phyloP scores from a whole-genome alignment of 169 alveolate species.

The Plasmodium cynomolgi region DNA sequence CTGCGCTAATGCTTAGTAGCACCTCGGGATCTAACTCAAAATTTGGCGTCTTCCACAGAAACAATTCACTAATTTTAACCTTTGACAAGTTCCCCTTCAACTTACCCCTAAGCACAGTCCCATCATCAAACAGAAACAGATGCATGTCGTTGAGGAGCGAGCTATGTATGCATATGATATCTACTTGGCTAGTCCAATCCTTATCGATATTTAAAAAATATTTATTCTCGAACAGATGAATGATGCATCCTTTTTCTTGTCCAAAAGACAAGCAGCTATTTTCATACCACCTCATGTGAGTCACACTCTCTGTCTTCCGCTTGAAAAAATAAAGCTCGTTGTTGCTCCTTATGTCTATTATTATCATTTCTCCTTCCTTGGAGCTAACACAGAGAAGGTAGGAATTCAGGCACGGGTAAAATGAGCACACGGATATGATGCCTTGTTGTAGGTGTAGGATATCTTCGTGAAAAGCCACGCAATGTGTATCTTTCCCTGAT shows the following conservation, averaged over 20 bases:
- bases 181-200: conserved; percentile 7
- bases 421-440: conserved; percentile 44
- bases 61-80: conserved; percentile 23
- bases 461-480: conserved; percentile 19
- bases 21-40: conserved; percentile 20
- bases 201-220: conserved; percentile 67
- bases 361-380: conserved; percentile 49
- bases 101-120: conserved; percentile 40
- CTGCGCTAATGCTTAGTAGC: conserved; percentile 25
- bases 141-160: conserved; percentile 12
- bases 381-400: conserved; percentile 28
- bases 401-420: conserved; percentile 61
- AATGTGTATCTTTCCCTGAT: not conserved
- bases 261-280: conserved; percentile 53
- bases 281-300: conserved; percentile 50
- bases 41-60: conserved; percentile 38
- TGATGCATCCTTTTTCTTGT: conserved; percentile 67
- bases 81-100: conserved; percentile 18
- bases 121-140: conserved; percentile 50
- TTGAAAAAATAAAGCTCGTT: conserved; percentile 57
- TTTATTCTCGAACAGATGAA: conserved; percentile 46
- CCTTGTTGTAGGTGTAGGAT: conserved; percentile 28
- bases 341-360: conserved; percentile 50
- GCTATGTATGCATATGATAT: conserved; percentile 41
- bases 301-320: conserved; percentile 44